Percentiles rank a stretch among this genome's conserved stretches.
Conservation (phyloP, 768 basidiomycete species). For the Tricholomella constricta region DNA sequence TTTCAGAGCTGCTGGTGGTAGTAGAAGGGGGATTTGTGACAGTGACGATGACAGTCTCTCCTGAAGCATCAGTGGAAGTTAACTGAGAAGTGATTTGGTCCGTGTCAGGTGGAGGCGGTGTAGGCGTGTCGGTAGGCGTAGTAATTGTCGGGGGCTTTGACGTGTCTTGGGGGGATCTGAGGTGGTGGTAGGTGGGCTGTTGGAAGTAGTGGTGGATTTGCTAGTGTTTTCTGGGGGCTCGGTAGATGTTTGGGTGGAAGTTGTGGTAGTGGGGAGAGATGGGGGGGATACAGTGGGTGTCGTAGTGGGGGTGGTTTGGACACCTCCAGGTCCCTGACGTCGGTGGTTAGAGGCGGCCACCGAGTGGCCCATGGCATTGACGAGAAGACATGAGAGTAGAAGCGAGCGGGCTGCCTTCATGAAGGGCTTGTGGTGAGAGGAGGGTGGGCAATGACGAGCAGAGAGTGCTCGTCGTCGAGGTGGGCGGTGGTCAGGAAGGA, state of each 20-base stretch:
- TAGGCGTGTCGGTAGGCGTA: conserved; percentile 12
- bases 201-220: too few relatives aligned
- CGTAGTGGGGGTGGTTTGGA: conserved; percentile 17
- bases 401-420: conserved; percentile 29
- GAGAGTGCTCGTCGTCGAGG: conserved; percentile 8
- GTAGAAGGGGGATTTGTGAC: conserved; percentile 26
- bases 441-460: not conserved
- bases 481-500: conserved; percentile 3
- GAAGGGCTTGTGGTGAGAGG: conserved; percentile 4
- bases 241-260: not conserved
- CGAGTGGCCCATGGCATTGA: conserved; percentile 20
- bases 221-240: not conserved
- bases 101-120: conserved; percentile 12
- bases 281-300: conserved; percentile 15
- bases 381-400: conserved; percentile 28
- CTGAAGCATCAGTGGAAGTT: conserved; percentile 17
- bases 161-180: conserved; percentile 6
- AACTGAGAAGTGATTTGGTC: conserved; percentile 9
- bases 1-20: conserved; percentile 26
- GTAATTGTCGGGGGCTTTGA: conserved; percentile 13
- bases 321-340: conserved; percentile 7
- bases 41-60: conserved; percentile 30
- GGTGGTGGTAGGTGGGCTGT: not conserved
- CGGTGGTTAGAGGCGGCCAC: conserved; percentile 19
- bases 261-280: conserved; percentile 9